Evolutionary conservation across 768 basidiomycete genomes (phyloP), one percentile per base, ranked within the genome.

Genomic region (Auriscalpium vulgare): DNA sequence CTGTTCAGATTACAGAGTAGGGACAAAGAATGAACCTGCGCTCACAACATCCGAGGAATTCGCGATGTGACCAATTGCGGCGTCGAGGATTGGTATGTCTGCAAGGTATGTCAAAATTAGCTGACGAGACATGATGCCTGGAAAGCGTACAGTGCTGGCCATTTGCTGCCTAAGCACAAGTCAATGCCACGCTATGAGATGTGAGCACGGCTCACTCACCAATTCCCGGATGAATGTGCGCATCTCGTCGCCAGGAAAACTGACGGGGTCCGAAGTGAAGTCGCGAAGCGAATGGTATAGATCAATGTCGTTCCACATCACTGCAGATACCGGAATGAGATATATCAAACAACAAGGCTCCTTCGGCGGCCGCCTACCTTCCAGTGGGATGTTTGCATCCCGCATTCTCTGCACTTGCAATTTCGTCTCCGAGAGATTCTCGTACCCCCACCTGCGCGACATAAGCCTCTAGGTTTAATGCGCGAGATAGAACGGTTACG

Each of bases 221-320:
- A 88, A 66, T 54, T 80, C 75, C 37, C 65, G 63, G 44, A 83
- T 85, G 63, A 85, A 85, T 47, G 65, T 63, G 23, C 70, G 68
- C 62, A 86, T 68, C 57, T 82, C 78, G 16, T 78, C 74, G 14
- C 65, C 70, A 6, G 85, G 81, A 72, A 81, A 88, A 46, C 72
- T 77, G 34, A 81, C 76, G 11, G 85, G 84, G 64, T 87, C 85
- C 8, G 77, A 69, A 5, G 87, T 88, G 60, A 87, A 87, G 67
- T 85, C 86, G 14, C 87, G 76, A 37, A 77, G 72, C 29, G 84
- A 79, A 61, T 86, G 81, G 61, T 86, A 88, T 52, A 88, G 59
- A 68, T 88, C 86, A 57, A 88, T 85, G 60, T 88, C 87, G 63
- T 84, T 87, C 87, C 87, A 88, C 77, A 86, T 86, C 46, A 82